Base-by-base conservation (phyloP, 2,329 filamentous ascomycete species). In the Fusarium aywerte region DNA sequence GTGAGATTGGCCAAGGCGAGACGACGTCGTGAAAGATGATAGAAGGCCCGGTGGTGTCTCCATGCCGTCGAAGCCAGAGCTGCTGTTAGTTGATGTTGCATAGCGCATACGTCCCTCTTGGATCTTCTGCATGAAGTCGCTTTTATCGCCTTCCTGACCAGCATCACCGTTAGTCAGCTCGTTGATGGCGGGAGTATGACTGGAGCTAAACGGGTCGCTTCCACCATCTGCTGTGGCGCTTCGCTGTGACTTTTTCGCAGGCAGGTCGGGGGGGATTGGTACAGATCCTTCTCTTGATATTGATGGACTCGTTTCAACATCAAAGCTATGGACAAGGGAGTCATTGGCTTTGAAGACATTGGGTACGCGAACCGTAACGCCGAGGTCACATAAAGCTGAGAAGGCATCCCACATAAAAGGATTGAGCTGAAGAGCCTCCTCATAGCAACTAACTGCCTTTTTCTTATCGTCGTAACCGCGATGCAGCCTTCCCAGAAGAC, bases 371-470 rank as follows among this genome's bases (percentile, higher is more conserved):
- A 98, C 85, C 68, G 89, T 89, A 42, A 93, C 90, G 5, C 92
- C 92, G 89, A 87, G 92, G 75, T 97, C 93, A 76, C 94, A 97
- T 9, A 99, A 85, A 16, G 88, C 90, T 21, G 90, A 89, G 73
- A 98, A 98, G 1, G 95, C 94, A 82, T 99, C 96, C 96, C 96
- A 99, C 87, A 97, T 96, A 78, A 98, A 95, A 2, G 96, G 94
- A 74, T 98, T 99, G 54, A 89, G 78, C 79, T 94, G 96, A 72
- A 99, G 81, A 7, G 94, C 89, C 62, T 96, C 93, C 69, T 97
- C 93, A 75, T 96, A 98, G 77, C 88, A 93, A 68, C 91, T 87
- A 16, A 95, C 89, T 9, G 96, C 94, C 78, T 92, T 93, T 71
- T 91, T 91, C 74, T 91, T 91, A 73, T 92, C 86, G 71, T 97